Evolutionary conservation across 2,329 filamentous ascomycete genomes (phyloP).

Genomic region (Ophiostoma quercus): DNA sequence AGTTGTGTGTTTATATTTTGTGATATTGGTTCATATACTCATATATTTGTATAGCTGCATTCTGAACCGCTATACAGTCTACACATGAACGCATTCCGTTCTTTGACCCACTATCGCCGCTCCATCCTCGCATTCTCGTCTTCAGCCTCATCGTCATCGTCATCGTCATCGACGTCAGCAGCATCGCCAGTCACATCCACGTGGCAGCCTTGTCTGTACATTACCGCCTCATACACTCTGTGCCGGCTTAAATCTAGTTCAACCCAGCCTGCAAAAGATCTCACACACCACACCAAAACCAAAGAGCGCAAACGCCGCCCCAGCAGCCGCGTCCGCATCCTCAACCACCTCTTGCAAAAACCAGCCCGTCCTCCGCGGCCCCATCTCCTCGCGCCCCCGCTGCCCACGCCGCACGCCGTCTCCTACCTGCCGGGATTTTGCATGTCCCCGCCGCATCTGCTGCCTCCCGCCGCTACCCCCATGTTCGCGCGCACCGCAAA

Average conservation of each 20-base stretch:
- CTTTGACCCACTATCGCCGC: not conserved
- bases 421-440: not conserved
- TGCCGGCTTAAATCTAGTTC: not conserved
- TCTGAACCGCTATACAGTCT: not conserved
- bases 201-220: not conserved
- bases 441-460: conserved; percentile 9
- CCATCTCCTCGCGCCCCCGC: not conserved
- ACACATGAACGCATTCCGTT: conserved; percentile 1
- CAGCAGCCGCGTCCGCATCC: conserved; percentile 4
- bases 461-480: not conserved
- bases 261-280: no score
- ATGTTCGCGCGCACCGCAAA: not conserved
- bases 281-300: no score
- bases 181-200: not conserved
- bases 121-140: not conserved
- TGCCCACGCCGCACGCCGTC: conserved; percentile 13
- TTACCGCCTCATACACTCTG: not conserved
- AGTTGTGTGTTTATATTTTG: not conserved
- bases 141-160: not conserved
- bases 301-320: not conserved
- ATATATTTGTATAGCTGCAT: not conserved
- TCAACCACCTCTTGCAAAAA: conserved; percentile 7
- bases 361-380: not conserved
- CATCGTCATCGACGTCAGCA: not conserved
- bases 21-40: not conserved